A percentile compares a stretch with the other conserved stretches of the same genome.
These are phyloP conservation scores for Exophiala dermatitidis DNA, from an alignment of 2,329 filamentous ascomycete genomes.

Conservation along the genomic window DNA sequence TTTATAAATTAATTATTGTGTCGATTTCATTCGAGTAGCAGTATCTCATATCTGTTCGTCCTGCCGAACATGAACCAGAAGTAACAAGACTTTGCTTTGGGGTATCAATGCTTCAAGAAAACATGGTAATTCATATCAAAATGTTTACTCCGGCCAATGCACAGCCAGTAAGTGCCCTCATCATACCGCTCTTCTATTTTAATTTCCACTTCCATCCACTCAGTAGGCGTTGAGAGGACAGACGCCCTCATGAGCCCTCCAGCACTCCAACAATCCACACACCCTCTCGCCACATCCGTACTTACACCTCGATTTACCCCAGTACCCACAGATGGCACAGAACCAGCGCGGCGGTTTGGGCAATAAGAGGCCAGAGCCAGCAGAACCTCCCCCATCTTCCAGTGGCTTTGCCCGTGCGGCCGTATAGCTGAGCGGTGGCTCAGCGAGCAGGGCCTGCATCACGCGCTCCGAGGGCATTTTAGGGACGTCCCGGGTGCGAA, in stretches of 20 bases:
- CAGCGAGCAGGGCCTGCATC: slow-evolving; percentile 40
- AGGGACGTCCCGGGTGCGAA: slow-evolving; percentile 36
- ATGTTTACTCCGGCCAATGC: too few relatives aligned
- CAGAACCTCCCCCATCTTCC: slow-evolving; percentile 4
- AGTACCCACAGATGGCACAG: slow-evolving; percentile 46
- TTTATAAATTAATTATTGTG: too few relatives aligned
- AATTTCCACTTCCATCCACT: background rate
- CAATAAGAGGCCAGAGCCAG: slow-evolving; percentile 11
- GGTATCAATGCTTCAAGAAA: too few relatives aligned
- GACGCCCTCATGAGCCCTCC: slow-evolving; percentile 39
- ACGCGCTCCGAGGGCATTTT: slow-evolving; percentile 41
- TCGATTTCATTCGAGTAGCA: too few relatives aligned
- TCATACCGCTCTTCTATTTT: too few relatives aligned
- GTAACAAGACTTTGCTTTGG: too few relatives aligned
- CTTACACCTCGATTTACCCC: slow-evolving; percentile 44
- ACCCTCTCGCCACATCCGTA: slow-evolving; percentile 40
- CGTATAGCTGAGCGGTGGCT: slow-evolving; percentile 43
- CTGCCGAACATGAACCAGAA: too few relatives aligned
- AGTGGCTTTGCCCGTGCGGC: slow-evolving; percentile 37
- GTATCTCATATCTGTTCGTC: too few relatives aligned
- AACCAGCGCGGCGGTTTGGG: slow-evolving; percentile 37
- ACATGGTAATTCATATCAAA: too few relatives aligned
- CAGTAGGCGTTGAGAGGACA: slow-evolving; percentile 20
- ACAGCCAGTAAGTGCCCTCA: too few relatives aligned
- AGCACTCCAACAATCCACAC: slow-evolving; percentile 42